Evolutionary conservation across 2,329 filamentous ascomycete species (phyloP).

Genomic region (Penicillium paneum): DNA sequence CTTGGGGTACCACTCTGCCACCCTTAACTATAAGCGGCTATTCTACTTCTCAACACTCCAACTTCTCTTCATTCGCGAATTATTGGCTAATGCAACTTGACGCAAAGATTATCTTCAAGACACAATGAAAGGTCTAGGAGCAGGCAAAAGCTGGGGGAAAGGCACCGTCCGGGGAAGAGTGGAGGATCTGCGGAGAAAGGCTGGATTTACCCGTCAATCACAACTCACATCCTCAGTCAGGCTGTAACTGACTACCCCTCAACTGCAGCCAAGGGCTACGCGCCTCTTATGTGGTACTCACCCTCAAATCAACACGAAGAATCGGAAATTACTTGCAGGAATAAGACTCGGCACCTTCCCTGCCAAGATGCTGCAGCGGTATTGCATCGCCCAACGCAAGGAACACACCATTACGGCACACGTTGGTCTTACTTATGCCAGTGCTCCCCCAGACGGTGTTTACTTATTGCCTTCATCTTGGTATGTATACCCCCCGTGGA

Average conservation of each 20-base stretch:
- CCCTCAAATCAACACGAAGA: not conserved
- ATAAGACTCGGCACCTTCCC: not conserved
- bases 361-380: not conserved
- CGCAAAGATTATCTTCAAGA: too few species aligned
- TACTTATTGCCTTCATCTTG: not conserved
- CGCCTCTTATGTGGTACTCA: not conserved
- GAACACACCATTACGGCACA: not conserved
- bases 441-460: constrained; percentile 3
- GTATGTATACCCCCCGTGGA: constrained; percentile 16
- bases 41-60: too few species aligned
- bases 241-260: not conserved
- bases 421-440: constrained; percentile 4
- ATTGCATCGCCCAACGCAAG: not conserved
- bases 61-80: too few species aligned
- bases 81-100: too few species aligned
- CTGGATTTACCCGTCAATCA: constrained; percentile 20
- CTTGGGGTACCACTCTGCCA: too few species aligned
- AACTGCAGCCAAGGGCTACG: not conserved
- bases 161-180: not conserved
- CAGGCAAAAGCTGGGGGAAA: too few species aligned
- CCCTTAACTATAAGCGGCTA: too few species aligned
- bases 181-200: constrained; percentile 16
- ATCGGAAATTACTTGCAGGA: not conserved
- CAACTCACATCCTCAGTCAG: not conserved
- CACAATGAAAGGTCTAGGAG: too few species aligned